Base-by-base conservation (phyloP, 1,284 basidiomycete genomes). In the Boletus austroedulis region DNA sequence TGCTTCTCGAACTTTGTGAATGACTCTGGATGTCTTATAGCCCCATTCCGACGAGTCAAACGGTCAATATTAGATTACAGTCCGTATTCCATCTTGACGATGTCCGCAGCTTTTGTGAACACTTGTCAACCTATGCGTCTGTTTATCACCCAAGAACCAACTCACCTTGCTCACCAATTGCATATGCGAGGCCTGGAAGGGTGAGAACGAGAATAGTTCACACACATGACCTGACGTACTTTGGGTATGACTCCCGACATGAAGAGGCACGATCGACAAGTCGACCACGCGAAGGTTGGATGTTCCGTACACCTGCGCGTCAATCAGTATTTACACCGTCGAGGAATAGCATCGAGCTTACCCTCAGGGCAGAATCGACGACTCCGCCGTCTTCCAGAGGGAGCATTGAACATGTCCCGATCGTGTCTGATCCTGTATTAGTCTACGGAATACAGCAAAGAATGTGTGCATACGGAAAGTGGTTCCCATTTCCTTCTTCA, bases 371-470 rank as follows among this genome's bases (percentile, higher is more conserved):
- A 26, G 54, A 29, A 15, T 55, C 54, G 24, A 55, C 54, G 5
- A 55, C 54, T 21, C 54, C 54, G 2, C 54, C 54, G 19, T 55
- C 54, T 14, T 55, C 54, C 31, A 49, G 31, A n/a, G 54, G 54
- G 29, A 55, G 54, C 54, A 55, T 55, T 15, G 54, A 55, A 43
- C 54, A 55, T 28, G 54, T 49, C 46, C 54, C 54, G 2, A 49
- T 34, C 5, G 54, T 50, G 34, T 55, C 54, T 55, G 26, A 24
- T 19, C 29, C 6, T 7, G 19, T 11, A 21, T 55, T 24, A 50
- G 23, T 41, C 29, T 19, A 50, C 47, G 5, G 10, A 44, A 29
- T 43, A 9, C 19, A 28, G 26, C 19, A 14, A 14, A 24, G 3
- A 34, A 49, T 14, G 12, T n/a, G 10, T 21, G 28, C 54, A 10